These are phyloP conservation scores for Monosporascus sp. DNA, from an alignment of 2,329 filamentous ascomycete genomes.

Conservation along the genomic window DNA sequence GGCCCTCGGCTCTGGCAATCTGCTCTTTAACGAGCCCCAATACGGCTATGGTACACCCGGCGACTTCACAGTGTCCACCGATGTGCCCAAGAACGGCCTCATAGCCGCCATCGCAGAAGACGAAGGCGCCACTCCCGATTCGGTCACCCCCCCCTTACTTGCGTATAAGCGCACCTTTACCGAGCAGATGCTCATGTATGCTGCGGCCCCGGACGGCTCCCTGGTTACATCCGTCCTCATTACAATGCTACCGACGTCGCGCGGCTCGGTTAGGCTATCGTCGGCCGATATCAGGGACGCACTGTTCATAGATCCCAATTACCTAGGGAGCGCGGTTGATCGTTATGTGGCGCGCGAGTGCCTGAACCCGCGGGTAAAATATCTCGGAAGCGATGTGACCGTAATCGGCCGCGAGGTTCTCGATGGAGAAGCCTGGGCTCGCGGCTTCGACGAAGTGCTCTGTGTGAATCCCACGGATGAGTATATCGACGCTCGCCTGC, in stretches of 20 bases:
- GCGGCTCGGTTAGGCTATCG: constrained; percentile 20
- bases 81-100: constrained; percentile 24
- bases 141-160: constrained; percentile 28
- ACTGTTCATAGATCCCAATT: constrained; percentile 25
- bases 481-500: constrained; percentile 10
- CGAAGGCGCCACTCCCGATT: constrained; percentile 25
- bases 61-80: constrained; percentile 31
- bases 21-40: constrained; percentile 30
- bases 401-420: constrained; percentile 21
- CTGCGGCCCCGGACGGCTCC: constrained; percentile 7
- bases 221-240: constrained; percentile 11
- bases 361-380: constrained; percentile 18
- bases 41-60: constrained; percentile 30
- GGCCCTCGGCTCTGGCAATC: constrained; percentile 28
- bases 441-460: constrained; percentile 10
- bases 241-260: constrained; percentile 21
- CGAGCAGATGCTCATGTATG: constrained; percentile 10
- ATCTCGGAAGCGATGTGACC: constrained; percentile 13
- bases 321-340: constrained; percentile 24
- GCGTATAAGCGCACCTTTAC: constrained; percentile 7
- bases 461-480: constrained; percentile 8
- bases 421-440: constrained; percentile 15
- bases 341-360: constrained; percentile 23
- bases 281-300: constrained; percentile 9
- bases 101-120: constrained; percentile 28